Conservation (phyloP, 768 basidiomycete genomes). For the Amyloporia xantha region DNA sequence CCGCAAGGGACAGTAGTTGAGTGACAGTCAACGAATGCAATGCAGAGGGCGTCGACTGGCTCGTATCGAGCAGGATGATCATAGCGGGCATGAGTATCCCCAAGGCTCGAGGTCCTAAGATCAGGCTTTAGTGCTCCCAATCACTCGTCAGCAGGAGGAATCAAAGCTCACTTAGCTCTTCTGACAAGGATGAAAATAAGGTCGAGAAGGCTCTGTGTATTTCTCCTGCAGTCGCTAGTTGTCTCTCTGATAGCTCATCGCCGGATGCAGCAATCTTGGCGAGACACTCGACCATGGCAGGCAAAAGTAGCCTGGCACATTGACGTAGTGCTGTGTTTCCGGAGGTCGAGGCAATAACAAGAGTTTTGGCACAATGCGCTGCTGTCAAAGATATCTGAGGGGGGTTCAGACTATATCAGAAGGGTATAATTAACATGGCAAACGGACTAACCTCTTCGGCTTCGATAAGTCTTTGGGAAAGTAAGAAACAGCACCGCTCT, state of each 20-base stretch:
- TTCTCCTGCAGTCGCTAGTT: constrained; percentile 63
- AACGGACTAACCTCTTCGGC: constrained; percentile 49
- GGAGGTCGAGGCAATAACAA: constrained; percentile 64
- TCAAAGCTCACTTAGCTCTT: constrained; percentile 52
- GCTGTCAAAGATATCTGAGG: constrained; percentile 74
- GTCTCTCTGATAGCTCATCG: constrained; percentile 50
- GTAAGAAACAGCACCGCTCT: constrained; percentile 80
- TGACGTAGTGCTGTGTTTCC: constrained; percentile 64
- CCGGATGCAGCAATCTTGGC: constrained; percentile 58
- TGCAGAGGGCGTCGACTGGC: constrained; percentile 33
- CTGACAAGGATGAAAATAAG: constrained; percentile 49
- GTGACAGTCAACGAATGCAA: constrained; percentile 54
- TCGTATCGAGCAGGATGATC: constrained; percentile 58
- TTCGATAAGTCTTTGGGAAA: constrained; percentile 74
- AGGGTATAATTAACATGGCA: background rate
- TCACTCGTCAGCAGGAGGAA: background rate
- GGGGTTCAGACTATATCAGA: background rate
- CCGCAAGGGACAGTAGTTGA: constrained; percentile 68
- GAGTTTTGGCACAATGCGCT: constrained; percentile 82
- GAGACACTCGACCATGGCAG: constrained; percentile 75
- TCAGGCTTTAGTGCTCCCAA: background rate
- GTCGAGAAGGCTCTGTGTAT: constrained; percentile 75
- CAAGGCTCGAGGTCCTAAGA: constrained; percentile 56
- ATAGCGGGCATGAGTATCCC: constrained; percentile 72
- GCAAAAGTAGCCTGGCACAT: constrained; percentile 66